Percentiles rank a stretch among this genome's conserved stretches.
phyloP scores from a whole-genome alignment of 257 asterid species.

The Salvia rosmarinus region DNA sequence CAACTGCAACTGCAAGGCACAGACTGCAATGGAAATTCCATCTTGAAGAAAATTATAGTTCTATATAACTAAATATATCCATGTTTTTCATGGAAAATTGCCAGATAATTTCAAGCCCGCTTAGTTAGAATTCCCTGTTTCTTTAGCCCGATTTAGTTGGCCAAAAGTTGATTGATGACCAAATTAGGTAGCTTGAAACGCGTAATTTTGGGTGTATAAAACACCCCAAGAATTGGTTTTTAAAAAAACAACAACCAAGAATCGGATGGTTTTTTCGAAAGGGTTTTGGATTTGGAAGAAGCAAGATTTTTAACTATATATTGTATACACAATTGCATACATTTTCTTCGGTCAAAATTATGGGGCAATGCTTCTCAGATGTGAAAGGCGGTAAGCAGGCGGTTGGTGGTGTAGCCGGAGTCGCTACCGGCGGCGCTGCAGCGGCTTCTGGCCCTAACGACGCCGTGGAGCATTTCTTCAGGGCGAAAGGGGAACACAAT shows the following conservation, averaged over 20 bases:
- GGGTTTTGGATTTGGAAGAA: background rate
- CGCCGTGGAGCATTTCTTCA: constrained; percentile 63
- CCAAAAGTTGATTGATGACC: no score
- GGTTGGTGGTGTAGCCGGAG: constrained; percentile 40
- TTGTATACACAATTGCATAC: no score
- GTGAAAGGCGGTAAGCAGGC: constrained; percentile 80
- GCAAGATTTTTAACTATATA: no score
- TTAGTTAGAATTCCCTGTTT: no score
- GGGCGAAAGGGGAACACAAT: constrained; percentile 51
- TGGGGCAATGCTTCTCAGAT: constrained; percentile 72
- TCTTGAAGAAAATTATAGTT: no score
- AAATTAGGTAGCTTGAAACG: background rate
- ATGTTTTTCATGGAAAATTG: background rate
- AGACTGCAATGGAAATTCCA: no score
- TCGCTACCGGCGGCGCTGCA: constrained; percentile 13
- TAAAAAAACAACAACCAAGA: no score
- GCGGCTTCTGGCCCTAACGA: constrained; percentile 48
- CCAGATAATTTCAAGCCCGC: background rate
- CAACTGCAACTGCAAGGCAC: no score
- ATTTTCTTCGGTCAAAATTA: constrained; percentile 1
- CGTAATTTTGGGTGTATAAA: background rate
- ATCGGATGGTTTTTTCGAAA: background rate
- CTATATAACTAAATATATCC: background rate
- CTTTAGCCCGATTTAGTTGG: no score
- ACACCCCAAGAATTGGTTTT: no score